Evolutionary conservation across 2,329 filamentous ascomycete species (phyloP).

Genomic region (Coniochaeta prunicola): DNA sequence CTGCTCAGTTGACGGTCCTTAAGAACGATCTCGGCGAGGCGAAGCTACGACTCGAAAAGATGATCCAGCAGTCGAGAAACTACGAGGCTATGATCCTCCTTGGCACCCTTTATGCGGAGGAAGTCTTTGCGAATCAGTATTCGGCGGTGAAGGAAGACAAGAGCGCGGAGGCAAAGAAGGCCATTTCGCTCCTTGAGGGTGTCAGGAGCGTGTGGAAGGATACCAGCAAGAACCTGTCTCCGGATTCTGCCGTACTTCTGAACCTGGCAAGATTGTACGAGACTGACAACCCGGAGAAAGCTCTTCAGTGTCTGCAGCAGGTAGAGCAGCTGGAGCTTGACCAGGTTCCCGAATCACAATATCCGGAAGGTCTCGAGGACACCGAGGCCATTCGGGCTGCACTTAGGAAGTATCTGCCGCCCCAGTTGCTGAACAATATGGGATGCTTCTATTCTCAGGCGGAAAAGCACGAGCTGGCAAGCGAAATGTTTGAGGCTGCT

Average conservation of each 20-base stretch:
- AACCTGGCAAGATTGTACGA: constrained; percentile 93
- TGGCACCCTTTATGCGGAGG: constrained; percentile 87
- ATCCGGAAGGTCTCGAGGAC: constrained; percentile 52
- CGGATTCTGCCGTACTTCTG: constrained; percentile 81
- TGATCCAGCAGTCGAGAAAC: constrained; percentile 75
- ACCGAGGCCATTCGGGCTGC: constrained; percentile 51
- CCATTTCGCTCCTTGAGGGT: constrained; percentile 73
- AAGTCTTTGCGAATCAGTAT: constrained; percentile 75
- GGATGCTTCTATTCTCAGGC: constrained; percentile 90
- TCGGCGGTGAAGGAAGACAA: constrained; percentile 78
- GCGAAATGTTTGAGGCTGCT: constrained; percentile 87
- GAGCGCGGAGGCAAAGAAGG: constrained; percentile 75
- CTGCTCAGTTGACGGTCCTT: constrained; percentile 79
- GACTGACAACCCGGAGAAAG: constrained; percentile 76
- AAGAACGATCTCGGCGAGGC: constrained; percentile 83
- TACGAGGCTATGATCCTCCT: constrained; percentile 89
- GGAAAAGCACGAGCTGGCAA: constrained; percentile 72
- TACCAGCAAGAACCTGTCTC: constrained; percentile 71
- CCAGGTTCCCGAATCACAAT: constrained; percentile 64
- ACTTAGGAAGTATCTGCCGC: constrained; percentile 73
- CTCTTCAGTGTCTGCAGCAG: constrained; percentile 82
- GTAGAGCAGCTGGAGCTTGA: constrained; percentile 86
- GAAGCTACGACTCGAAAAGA: constrained; percentile 90
- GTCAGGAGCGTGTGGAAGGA: constrained; percentile 91
- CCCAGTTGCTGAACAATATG: constrained; percentile 93